phyloP scores from a whole-genome alignment of 139 green algal genomes.

The Volvox reticuliferus region DNA sequence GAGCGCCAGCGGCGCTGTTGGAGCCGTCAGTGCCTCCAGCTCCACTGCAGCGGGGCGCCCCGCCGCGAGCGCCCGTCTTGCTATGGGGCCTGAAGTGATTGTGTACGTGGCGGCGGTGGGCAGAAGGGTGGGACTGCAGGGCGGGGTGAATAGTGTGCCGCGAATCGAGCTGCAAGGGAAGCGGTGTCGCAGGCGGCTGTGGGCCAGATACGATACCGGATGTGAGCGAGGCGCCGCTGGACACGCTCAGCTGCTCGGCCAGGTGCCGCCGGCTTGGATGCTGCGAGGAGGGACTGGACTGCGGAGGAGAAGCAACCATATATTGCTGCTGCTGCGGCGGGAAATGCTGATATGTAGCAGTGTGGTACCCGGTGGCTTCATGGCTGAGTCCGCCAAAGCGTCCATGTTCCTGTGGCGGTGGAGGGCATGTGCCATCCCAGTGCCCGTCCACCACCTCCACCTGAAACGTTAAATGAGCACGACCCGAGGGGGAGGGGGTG shows the following conservation, averaged over 20 bases:
- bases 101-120: neutral
- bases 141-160: neutral
- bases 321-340: neutral
- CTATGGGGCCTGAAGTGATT: neutral
- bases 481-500: too few relatives aligned
- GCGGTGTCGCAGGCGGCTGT: neutral
- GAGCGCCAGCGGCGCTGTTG: neutral
- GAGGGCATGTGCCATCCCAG: neutral
- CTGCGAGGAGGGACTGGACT: neutral
- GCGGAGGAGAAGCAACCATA: too few relatives aligned
- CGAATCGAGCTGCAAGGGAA: neutral
- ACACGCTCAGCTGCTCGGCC: neutral
- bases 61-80: neutral
- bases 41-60: neutral
- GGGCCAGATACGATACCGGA: neutral
- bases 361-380: neutral
- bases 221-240: neutral
- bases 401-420: neutral
- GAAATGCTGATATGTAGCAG: neutral
- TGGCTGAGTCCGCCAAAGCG: neutral
- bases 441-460: conserved; percentile 19
- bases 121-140: neutral
- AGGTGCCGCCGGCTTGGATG: neutral
- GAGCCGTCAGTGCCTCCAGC: neutral
- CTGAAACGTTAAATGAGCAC: neutral